Percentiles rank a stretch among this genome's conserved stretches.
These are phyloP conservation scores for Chlamydomonas reinhardtii DNA, from an alignment of 163 green algal species.

Conservation along the genomic window DNA sequence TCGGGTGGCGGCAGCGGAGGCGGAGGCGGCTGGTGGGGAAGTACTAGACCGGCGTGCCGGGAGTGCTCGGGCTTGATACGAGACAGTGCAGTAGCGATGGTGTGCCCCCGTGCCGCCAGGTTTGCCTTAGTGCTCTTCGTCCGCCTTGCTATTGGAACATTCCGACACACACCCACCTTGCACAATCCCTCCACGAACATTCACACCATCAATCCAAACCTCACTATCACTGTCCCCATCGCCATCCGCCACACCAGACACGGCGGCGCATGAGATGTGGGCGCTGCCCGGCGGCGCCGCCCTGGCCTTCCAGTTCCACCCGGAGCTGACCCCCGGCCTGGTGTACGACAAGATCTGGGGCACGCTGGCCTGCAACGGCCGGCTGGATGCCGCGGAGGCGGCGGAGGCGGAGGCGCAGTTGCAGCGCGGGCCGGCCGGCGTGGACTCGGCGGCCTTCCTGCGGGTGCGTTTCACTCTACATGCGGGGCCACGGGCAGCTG, in stretches of 20 bases:
- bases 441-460: background rate
- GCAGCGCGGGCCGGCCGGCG: background rate
- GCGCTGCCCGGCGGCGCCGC: background rate
- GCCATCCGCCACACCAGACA: background rate
- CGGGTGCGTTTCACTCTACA: no score
- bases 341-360: slow-evolving; percentile 40
- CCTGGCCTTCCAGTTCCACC: slow-evolving; percentile 55
- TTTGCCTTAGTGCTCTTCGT: no score
- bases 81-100: no score
- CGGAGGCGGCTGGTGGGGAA: no score
- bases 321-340: slow-evolving; percentile 23
- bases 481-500: no score
- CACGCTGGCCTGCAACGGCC: background rate
- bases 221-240: background rate
- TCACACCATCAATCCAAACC: no score
- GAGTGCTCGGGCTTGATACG: no score
- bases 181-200: no score
- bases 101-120: no score
- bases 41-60: background rate
- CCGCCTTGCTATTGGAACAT: no score
- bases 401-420: slow-evolving; percentile 26
- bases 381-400: background rate
- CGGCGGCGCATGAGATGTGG: slow-evolving; percentile 52
- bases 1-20: background rate
- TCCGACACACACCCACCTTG: no score